Percentiles rank a stretch among this genome's conserved stretches.
Conservation (phyloP, 495 filamentous ascomycete species). For the Friedmanniomyces simplex region DNA sequence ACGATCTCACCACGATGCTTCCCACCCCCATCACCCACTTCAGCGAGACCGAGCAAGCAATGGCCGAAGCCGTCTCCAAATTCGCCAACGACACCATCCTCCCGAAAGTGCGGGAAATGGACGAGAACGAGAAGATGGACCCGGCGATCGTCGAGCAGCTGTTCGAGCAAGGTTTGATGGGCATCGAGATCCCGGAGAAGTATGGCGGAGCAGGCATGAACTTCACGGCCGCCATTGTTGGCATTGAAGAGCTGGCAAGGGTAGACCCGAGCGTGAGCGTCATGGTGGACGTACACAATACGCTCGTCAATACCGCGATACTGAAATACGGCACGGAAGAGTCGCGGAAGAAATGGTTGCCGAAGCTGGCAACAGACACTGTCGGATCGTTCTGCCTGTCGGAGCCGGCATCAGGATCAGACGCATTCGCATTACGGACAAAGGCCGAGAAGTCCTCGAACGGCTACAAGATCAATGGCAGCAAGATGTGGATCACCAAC, state of each 20-base stretch:
- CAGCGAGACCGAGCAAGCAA: constrained; percentile 79
- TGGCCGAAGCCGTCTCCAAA: constrained; percentile 82
- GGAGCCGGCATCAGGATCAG: constrained; percentile 84
- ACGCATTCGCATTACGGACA: constrained; percentile 91
- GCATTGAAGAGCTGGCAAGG: constrained; percentile 91
- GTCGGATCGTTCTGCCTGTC: constrained; percentile 95
- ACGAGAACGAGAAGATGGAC: constrained; percentile 94
- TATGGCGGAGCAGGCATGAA: constrained; percentile 97
- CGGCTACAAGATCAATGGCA: constrained; percentile 77
- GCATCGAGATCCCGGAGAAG: constrained; percentile 93
- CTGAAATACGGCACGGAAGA: constrained; percentile 70
- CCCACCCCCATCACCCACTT: constrained; percentile 90
- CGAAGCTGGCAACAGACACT: constrained; percentile 74
- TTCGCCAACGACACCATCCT: constrained; percentile 81
- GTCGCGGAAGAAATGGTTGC: constrained; percentile 74
- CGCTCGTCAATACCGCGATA: constrained; percentile 87
- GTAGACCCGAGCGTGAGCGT: constrained; percentile 93
- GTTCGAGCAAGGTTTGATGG: constrained; percentile 97
- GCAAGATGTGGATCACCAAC: constrained; percentile 99
- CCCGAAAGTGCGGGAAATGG: constrained; percentile 94
- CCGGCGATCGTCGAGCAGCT: constrained; percentile 74
- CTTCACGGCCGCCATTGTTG: constrained; percentile 91
- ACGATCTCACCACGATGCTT: constrained; percentile 57
- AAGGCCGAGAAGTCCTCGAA: constrained; percentile 65
- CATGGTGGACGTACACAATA: constrained; percentile 94